Conservation (phyloP, 805 yeast genomes). For the Ogataea salicorniae region DNA sequence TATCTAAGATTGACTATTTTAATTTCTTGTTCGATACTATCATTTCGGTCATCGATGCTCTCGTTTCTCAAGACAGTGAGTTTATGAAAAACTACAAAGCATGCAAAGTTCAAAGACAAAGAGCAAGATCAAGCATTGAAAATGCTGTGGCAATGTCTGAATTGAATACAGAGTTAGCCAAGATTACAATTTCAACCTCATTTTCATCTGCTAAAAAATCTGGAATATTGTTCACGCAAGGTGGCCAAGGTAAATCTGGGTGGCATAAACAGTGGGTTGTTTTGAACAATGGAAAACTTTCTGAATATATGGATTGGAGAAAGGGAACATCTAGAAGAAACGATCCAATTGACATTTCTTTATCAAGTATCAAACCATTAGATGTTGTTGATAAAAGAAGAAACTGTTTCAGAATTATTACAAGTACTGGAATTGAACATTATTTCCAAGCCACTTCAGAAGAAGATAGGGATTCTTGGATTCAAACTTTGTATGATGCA, state of each 20-base stretch:
- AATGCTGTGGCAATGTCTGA: conserved; percentile 17
- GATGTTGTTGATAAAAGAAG: conserved; percentile 40
- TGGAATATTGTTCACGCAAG: conserved; percentile 53
- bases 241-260: conserved; percentile 57
- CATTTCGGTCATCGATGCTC: conserved; percentile 11
- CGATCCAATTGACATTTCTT: conserved; percentile 64
- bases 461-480: conserved; percentile 66
- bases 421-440: conserved; percentile 61
- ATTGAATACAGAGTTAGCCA: conserved; percentile 40
- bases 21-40: conserved; percentile 25
- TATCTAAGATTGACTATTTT: conserved; percentile 29
- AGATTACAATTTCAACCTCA: conserved; percentile 19
- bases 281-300: conserved; percentile 58
- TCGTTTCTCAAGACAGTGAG: conserved; percentile 11
- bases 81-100: conserved; percentile 9
- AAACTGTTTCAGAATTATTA: conserved; percentile 69
- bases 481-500: conserved; percentile 55
- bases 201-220: conserved; percentile 17
- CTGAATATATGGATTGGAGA: conserved; percentile 79
- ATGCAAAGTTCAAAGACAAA: conserved; percentile 15
- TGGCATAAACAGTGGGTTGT: conserved; percentile 94
- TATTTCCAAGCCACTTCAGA: conserved; percentile 70
- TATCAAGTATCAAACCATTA: conserved; percentile 54
- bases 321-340: conserved; percentile 56
- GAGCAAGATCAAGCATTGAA: conserved; percentile 15